Evolutionary conservation across 2,329 filamentous ascomycete genomes (phyloP), one percentile per base, ranked within the genome.

Genomic region (Ramichloridium luteum): DNA sequence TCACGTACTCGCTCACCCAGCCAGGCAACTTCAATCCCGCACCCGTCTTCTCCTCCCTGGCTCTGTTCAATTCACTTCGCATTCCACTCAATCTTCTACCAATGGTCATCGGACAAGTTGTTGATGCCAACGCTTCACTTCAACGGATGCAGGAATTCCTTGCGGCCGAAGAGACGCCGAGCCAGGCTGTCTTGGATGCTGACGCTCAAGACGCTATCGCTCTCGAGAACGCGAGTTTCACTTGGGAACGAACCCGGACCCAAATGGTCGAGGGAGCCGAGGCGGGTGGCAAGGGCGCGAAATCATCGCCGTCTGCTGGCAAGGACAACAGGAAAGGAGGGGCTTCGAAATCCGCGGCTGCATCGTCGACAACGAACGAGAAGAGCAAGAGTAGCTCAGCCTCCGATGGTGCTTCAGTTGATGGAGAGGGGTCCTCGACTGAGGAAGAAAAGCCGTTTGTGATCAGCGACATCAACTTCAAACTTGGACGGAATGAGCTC

Each of bases 51-150:
- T 94, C 88, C 0, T 96, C 88, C 0, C 67, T 96, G 10, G 88
- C 88, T 0, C 61, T 96, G 5, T 98, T 96, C 68, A 96, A 96
- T 55, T 77, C 80, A 4, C 68, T 98, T 26, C 76, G 90, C 25
- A 73, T 94, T 56, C 90, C 90, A 1, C 69, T 98, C 31, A 96
- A 93, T 50, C 59, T 94, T 48, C 64, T 96, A 2, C 88, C 88
- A 0, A 60, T 93, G 40, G 81, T 94, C 26, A 77, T 96, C 44
- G 82, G 85, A 17, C 85, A 93, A 54, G 74, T 85, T 1, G 82
- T 86, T 10, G 90, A 98, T 58, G 90, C 85, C 1, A 85, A 79
- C 66, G 79, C 80, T 1, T 93, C 86, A 0, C 50, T 94, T 5
- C 71, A 76, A 37, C 80, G 90, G 37, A 86, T 96, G 18, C 75